A percentile compares a stretch with the other conserved stretches of the same genome.
Evolutionary conservation across 495 filamentous ascomycete species (phyloP).

Genomic region (Xylaria nigripes): DNA sequence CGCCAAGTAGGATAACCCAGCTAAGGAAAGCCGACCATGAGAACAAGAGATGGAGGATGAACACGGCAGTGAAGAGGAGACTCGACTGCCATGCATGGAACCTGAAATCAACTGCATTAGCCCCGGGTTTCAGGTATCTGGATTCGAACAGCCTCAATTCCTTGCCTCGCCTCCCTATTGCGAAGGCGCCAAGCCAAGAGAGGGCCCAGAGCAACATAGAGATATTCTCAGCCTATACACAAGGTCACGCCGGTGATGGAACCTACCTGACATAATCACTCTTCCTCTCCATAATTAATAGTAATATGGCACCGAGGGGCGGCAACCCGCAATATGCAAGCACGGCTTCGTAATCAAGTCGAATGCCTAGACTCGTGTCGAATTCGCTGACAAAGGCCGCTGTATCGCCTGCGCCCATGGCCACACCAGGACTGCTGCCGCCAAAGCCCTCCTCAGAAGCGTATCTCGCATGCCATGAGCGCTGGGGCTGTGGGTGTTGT

Average conservation of each 20-base stretch:
- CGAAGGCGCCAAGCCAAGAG: background rate
- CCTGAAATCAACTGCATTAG: conserved; percentile 32
- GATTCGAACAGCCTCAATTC: background rate
- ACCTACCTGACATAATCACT: conserved; percentile 92
- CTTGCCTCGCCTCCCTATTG: background rate
- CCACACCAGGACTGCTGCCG: conserved; percentile 2
- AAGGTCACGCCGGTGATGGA: background rate
- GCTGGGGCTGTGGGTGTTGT: conserved; percentile 43
- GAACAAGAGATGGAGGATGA: conserved; percentile 80
- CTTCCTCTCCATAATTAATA: conserved; percentile 83
- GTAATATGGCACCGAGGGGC: conserved; percentile 74
- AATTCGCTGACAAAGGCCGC: conserved; percentile 46
- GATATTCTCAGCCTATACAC: background rate
- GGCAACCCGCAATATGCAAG: conserved; percentile 83
- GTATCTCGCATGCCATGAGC: conserved; percentile 32
- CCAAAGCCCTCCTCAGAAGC: conserved; percentile 5
- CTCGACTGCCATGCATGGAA: conserved; percentile 96
- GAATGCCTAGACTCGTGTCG: conserved; percentile 60
- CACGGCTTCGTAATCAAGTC: conserved; percentile 76
- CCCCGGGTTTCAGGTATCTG: background rate
- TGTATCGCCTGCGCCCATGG: background rate
- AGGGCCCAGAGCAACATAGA: background rate
- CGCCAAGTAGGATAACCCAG: conserved; percentile 70
- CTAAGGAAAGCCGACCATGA: conserved; percentile 75
- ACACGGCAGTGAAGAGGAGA: conserved; percentile 76